Evolutionary conservation across 768 basidiomycete genomes (phyloP), one percentile per base, ranked within the genome.

Genomic region (Crucibulum laeve): DNA sequence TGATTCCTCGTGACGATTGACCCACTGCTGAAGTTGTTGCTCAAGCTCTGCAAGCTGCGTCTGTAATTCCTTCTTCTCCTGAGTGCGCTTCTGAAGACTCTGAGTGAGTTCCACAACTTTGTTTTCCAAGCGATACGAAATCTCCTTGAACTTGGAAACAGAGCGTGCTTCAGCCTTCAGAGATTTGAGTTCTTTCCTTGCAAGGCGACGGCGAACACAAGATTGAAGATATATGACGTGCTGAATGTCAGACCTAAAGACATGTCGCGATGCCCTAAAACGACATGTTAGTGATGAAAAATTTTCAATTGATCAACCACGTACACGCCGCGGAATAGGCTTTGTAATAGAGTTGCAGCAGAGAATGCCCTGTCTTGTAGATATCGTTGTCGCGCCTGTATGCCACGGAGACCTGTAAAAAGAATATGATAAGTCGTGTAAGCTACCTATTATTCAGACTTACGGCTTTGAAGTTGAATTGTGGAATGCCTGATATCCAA

Each of bases 71-170:
- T 90, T 94, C 71, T 89, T 92, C 69, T 99, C 95, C 46, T 80
- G 79, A 2, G 85, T 93, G 37, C 95, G 84, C 57, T 77, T 84
- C 64, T 97, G 96, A 10, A 99, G 77, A 13, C 70, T 82, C 61
- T 99, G 96, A 0, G 96, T 98, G 49, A 99, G 85, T 60, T 98
- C 95, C 46, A 99, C 91, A 34, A 99, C 96, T 69, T 98, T 99
- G 76, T 98, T 99, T 70, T 99, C 96, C 44, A 99, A 76, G 53
- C 81, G 83, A 59, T 98, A 98, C 0, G 95, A 97, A 52, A 95
- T 96, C 67, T 96, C 93, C 69, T 96, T 97, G 81, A 95, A 97
- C 60, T 93, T 96, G 53, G 90, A 88, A 22, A 94, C 94, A 1
- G 96, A 98, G 40, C 93, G 91, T 4, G 96, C 96, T 64, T 99